A percentile compares a stretch with the other conserved stretches of the same genome.
phyloP scores from a whole-genome alignment of 2,329 filamentous ascomycete genomes.

The Alternaria infectoria region DNA sequence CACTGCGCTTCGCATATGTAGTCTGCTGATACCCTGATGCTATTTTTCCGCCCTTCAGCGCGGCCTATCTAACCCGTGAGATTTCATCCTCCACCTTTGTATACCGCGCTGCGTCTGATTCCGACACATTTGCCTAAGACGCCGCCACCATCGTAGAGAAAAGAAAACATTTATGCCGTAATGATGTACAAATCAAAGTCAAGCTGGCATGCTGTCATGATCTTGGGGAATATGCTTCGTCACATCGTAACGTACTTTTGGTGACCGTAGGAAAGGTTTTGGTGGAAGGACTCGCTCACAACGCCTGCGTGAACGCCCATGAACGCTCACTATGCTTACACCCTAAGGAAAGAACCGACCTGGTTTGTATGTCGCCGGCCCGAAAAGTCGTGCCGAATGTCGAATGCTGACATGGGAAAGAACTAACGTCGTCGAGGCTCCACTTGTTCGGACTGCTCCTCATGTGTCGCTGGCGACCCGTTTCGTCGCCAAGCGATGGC shows the following conservation, averaged over 20 bases:
- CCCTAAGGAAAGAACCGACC: slow-evolving; percentile 24
- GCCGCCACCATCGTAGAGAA: slow-evolving; percentile 11
- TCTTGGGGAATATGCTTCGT: slow-evolving; percentile 38
- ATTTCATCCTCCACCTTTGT: background rate
- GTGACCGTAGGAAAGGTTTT: slow-evolving; percentile 19
- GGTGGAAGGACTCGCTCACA: slow-evolving; percentile 20
- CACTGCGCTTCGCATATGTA: background rate
- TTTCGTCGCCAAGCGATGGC: slow-evolving; percentile 39
- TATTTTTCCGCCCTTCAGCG: slow-evolving; percentile 17
- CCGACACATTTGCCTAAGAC: slow-evolving; percentile 1
- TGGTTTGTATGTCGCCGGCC: slow-evolving; percentile 18
- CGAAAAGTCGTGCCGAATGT: slow-evolving; percentile 11
- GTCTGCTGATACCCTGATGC: slow-evolving; percentile 3
- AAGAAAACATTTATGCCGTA: slow-evolving; percentile 13
- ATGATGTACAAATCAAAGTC: slow-evolving; percentile 31
- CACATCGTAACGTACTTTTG: slow-evolving; percentile 42
- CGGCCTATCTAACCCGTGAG: slow-evolving; percentile 12
- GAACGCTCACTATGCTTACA: slow-evolving; percentile 47
- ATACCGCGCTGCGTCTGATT: slow-evolving; percentile 1
- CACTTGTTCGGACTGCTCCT: slow-evolving; percentile 1
- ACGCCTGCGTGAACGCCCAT: slow-evolving; percentile 38
- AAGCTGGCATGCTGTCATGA: slow-evolving; percentile 28
- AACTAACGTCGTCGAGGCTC: background rate
- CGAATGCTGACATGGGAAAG: slow-evolving; percentile 9
- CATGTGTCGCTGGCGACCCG: slow-evolving; percentile 15